Percentiles rank a stretch among this genome's conserved stretches.
Conservation (phyloP, 2,329 filamentous ascomycete species). For the Aschersonia sp. region DNA sequence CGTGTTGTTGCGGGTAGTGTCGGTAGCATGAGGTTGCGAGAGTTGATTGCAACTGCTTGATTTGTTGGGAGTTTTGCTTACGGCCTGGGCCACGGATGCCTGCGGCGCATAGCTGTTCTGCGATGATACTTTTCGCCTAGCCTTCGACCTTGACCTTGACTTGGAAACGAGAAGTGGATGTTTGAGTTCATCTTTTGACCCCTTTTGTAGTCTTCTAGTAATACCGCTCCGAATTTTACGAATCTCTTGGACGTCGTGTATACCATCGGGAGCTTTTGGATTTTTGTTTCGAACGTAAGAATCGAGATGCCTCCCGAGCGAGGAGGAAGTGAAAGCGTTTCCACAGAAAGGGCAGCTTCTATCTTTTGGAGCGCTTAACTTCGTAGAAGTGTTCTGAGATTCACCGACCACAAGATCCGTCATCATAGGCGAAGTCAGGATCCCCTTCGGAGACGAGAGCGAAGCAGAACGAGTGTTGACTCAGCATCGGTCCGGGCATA, state of each 20-base stretch:
- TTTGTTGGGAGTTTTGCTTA: constrained; percentile 45
- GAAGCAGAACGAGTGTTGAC: neutral
- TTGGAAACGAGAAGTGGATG: constrained; percentile 17
- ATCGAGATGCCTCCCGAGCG: constrained; percentile 83
- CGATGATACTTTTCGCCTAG: constrained; percentile 22
- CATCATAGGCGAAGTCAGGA: constrained; percentile 10
- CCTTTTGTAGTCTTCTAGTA: constrained; percentile 69
- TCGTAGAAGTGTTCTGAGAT: constrained; percentile 24
- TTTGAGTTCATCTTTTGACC: constrained; percentile 38
- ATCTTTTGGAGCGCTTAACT: constrained; percentile 52
- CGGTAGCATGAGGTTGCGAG: constrained; percentile 11
- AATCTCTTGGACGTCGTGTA: constrained; percentile 86
- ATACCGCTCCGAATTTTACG: constrained; percentile 69
- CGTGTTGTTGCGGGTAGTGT: constrained; percentile 19
- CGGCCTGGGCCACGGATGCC: neutral
- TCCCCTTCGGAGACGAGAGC: neutral
- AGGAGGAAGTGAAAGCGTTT: constrained; percentile 85
- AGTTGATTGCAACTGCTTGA: constrained; percentile 12
- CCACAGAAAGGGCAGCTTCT: constrained; percentile 78
- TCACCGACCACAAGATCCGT: constrained; percentile 16
- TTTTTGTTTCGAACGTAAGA: constrained; percentile 91
- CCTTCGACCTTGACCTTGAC: constrained; percentile 37
- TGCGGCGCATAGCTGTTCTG: constrained; percentile 15
- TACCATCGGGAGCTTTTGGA: constrained; percentile 69
- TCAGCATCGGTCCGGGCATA: too few species aligned